Base-by-base conservation (phyloP, 2,329 filamentous ascomycete species). In the Pseudocercospora eumusae region DNA sequence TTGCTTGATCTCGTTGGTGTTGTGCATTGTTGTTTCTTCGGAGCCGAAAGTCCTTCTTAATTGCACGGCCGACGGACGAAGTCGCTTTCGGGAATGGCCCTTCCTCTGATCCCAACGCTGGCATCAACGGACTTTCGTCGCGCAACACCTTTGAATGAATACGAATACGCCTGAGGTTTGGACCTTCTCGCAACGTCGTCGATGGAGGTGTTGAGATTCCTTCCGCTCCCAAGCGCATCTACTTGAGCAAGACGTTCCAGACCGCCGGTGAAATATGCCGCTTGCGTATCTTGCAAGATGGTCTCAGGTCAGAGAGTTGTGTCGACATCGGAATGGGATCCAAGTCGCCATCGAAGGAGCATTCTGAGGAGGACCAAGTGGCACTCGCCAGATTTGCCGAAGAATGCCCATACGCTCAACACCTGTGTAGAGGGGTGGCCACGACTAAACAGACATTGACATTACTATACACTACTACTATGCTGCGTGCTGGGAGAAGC, bases 401-500 rank as follows among this genome's bases (percentile, higher is more conserved):
- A 1, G n/a, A 40, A 18, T 3, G 36, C 36, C 15, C 36, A 18
- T 18, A 4, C 36, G 36, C 15, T 18, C 36, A 40, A 7, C 36
- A 18, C 36, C 36, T 18, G 15, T 2, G 15, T 2, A 18, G 36
- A 18, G 36, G 18, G 36, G 44, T 47, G 44, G 44, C 44, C 21
- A 47, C 3, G 11, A 47, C 44, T 18, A 23, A 47, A 47, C 44
- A 47, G 8, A 18, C 44, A 47, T 47, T 47, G 18, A 23, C 44
- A 47, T 23, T 47, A 47, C 44, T 47, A 47, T 47, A 23, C 44
- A 47, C 44, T 47, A 47, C 44, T 47, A 40, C 36, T 47, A 47
- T 47, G 21, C 44, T 47, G 44, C 36, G 18, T 40, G 36, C 36
- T 40, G 36, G 36, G 6, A 13, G 36, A 47, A 47, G 44, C 44